phyloP scores from a whole-genome alignment of 1,284 basidiomycete species.

The Cutaneotrichosporon arboriforme region DNA sequence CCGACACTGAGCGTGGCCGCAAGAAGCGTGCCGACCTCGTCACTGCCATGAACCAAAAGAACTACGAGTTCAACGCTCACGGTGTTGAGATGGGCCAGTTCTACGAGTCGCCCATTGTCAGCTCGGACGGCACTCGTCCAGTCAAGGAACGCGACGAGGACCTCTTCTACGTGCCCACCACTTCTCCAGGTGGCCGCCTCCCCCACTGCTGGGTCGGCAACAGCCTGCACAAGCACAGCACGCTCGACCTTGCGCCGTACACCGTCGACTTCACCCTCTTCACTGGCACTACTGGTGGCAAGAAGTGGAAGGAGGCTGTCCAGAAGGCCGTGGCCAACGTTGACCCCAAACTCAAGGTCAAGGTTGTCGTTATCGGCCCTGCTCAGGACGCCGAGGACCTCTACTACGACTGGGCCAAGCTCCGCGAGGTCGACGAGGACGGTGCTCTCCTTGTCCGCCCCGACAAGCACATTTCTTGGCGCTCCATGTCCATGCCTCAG shows the following conservation, averaged over 20 bases:
- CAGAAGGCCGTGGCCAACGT: neutral
- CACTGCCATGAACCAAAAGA: constrained; percentile 13
- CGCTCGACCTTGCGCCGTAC: constrained; percentile 13
- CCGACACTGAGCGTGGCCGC: constrained; percentile 6
- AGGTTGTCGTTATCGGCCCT: constrained; percentile 10
- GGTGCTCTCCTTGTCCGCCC: constrained; percentile 14
- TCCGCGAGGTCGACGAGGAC: constrained; percentile 17
- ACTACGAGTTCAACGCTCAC: constrained; percentile 20
- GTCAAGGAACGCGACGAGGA: constrained; percentile 9
- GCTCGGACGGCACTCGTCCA: constrained; percentile 11
- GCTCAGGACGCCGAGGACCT: constrained; percentile 12
- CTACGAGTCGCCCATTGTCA: constrained; percentile 8
- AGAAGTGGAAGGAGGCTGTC: constrained; percentile 6
- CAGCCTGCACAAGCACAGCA: constrained; percentile 4
- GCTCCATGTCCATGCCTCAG: constrained; percentile 1
- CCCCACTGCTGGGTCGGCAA: constrained; percentile 15
- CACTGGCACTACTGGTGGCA: constrained; percentile 9
- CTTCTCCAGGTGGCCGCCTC: constrained; percentile 11
- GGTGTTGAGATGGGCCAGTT: constrained; percentile 19
- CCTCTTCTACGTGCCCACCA: constrained; percentile 11
- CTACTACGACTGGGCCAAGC: constrained; percentile 18
- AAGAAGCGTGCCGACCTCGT: constrained; percentile 16
- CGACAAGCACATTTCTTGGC: constrained; percentile 18
- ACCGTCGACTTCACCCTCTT: constrained; percentile 7
- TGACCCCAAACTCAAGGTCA: constrained; percentile 6